Evolutionary conservation across 208 protist genomes (phyloP).

Genomic region (Herpetomonas samuelpessoai): DNA sequence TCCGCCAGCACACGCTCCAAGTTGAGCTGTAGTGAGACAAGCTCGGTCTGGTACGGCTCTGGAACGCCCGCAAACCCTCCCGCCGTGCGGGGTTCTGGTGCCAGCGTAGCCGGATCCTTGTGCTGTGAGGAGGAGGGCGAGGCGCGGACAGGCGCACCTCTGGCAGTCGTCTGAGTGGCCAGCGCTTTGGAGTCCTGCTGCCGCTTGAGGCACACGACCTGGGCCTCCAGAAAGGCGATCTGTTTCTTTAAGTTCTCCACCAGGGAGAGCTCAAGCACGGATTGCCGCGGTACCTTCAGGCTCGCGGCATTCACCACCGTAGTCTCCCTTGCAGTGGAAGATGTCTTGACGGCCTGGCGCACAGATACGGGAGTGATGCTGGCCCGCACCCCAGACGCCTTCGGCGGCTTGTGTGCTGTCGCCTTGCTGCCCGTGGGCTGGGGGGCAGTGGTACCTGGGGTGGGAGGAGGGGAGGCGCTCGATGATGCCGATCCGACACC

Average conservation of each 20-base stretch:
- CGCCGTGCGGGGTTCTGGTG: neutral
- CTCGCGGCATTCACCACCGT: neutral
- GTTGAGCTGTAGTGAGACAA: slow-evolving; percentile 36
- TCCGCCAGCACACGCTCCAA: slow-evolving; percentile 41
- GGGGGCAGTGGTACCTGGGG: neutral
- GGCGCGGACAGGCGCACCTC: no score
- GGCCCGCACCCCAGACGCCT: neutral
- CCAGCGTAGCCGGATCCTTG: no score
- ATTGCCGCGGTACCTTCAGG: neutral
- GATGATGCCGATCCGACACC: neutral
- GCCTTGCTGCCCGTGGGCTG: neutral
- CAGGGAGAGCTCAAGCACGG: slow-evolving; percentile 32
- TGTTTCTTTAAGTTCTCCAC: slow-evolving; percentile 72
- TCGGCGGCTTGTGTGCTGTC: neutral
- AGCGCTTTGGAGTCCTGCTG: slow-evolving; percentile 15
- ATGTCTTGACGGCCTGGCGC: neutral
- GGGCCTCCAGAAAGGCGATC: slow-evolving; percentile 53
- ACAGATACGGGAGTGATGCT: neutral
- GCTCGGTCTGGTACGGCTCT: slow-evolving; percentile 34
- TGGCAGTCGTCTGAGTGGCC: neutral
- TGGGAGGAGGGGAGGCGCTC: no score
- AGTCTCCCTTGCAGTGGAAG: neutral
- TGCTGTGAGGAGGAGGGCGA: neutral
- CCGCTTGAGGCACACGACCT: slow-evolving; percentile 34
- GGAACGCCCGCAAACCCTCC: slow-evolving; percentile 6